These are phyloP conservation scores for Primulina eburnea DNA, from an alignment of 257 asterid genomes.

Conservation along the genomic window DNA sequence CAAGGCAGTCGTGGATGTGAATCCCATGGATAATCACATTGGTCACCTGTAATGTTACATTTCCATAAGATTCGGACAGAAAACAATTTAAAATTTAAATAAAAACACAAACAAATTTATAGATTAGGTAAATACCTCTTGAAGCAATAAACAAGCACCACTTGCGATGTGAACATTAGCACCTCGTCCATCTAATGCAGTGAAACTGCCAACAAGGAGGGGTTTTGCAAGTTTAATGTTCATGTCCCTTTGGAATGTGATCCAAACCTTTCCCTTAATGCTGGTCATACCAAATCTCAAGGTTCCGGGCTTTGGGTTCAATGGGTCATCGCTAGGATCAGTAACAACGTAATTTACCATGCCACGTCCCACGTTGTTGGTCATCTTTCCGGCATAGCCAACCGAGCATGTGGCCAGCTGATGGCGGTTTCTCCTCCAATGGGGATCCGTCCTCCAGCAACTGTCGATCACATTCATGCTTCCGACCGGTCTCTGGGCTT, in stretches of 20 bases:
- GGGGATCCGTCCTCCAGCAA: slow-evolving; percentile 62
- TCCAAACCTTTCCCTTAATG: slow-evolving; percentile 65
- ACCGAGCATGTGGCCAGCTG: slow-evolving; percentile 67
- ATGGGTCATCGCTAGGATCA: slow-evolving; percentile 57
- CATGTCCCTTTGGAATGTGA: slow-evolving; percentile 69
- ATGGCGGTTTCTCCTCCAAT: slow-evolving; percentile 54
- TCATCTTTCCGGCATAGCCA: slow-evolving; percentile 75
- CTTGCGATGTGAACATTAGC: slow-evolving; percentile 52
- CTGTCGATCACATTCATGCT: slow-evolving; percentile 58
- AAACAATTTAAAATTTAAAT: not conserved
- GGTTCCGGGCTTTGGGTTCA: slow-evolving; percentile 64
- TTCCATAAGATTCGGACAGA: not conserved
- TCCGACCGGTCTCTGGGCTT: slow-evolving; percentile 22
- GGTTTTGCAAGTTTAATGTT: slow-evolving; percentile 52
- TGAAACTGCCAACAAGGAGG: slow-evolving; percentile 64
- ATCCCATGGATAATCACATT: slow-evolving; percentile 77
- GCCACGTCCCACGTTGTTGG: slow-evolving; percentile 44
- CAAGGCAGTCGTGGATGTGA: slow-evolving; percentile 58
- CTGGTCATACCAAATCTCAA: slow-evolving; percentile 60
- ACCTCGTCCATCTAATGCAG: slow-evolving; percentile 81
- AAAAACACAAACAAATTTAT: no score
- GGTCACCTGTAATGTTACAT: slow-evolving; percentile 37
- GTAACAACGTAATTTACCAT: slow-evolving; percentile 45
- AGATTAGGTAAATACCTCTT: slow-evolving; percentile 32
- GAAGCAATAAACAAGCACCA: slow-evolving; percentile 59